A percentile compares a stretch with the other conserved stretches of the same genome.
Evolutionary conservation across 176 grass and related monocot genomes (phyloP).

Genomic region (Luzula sylvatica): DNA sequence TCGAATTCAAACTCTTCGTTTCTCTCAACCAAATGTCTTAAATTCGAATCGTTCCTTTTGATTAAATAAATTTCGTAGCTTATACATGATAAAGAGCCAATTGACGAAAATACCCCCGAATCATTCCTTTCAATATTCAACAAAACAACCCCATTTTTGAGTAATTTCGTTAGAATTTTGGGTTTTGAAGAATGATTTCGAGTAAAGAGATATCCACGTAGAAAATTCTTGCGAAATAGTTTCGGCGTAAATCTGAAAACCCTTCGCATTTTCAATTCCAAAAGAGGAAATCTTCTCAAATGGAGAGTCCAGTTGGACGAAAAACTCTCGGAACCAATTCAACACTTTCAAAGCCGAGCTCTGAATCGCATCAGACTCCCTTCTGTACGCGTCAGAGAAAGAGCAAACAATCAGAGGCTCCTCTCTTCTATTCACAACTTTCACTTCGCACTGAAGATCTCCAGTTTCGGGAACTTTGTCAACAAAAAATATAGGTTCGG

Average conservation of each 20-base stretch:
- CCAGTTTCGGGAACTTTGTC: slow-evolving; percentile 19
- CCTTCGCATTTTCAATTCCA: slow-evolving; percentile 28
- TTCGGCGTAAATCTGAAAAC: slow-evolving; percentile 35
- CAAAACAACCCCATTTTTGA: slow-evolving; percentile 31
- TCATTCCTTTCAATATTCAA: slow-evolving; percentile 28
- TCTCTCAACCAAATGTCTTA: slow-evolving; percentile 37
- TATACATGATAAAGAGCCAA: slow-evolving; percentile 58
- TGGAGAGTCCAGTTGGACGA: slow-evolving; percentile 27
- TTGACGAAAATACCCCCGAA: slow-evolving; percentile 45
- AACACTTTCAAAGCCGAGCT: slow-evolving; percentile 71
- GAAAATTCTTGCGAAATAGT: slow-evolving; percentile 45
- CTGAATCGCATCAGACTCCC: slow-evolving; percentile 80
- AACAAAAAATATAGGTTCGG: slow-evolving; percentile 44
- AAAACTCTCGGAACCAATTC: slow-evolving; percentile 50
- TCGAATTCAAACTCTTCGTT: slow-evolving; percentile 75
- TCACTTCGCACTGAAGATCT: slow-evolving; percentile 52
- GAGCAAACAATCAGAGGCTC: slow-evolving; percentile 55
- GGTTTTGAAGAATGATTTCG: slow-evolving; percentile 6
- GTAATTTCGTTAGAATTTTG: not conserved
- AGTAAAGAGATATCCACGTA: slow-evolving; percentile 39
- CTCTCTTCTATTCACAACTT: slow-evolving; percentile 47
- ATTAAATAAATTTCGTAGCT: slow-evolving; percentile 44
- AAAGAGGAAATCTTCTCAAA: slow-evolving; percentile 31
- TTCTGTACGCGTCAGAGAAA: slow-evolving; percentile 44
- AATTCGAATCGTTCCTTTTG: slow-evolving; percentile 21